Conservation (phyloP, 352 stramenopile species). For the Globisporangium heterothallicum region DNA sequence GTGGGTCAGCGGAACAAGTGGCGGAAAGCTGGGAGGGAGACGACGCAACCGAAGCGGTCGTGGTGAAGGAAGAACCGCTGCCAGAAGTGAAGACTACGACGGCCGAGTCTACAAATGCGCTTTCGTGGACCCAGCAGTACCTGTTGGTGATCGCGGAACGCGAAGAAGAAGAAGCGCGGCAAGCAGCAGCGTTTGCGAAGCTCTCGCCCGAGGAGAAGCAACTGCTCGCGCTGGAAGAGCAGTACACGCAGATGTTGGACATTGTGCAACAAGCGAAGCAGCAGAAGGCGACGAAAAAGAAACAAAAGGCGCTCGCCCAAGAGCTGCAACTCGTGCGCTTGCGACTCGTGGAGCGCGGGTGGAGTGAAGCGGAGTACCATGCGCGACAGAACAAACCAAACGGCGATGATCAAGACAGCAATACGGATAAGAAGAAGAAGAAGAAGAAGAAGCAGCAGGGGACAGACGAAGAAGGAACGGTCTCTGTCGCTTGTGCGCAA, state of each 20-base stretch:
- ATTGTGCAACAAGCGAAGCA: constrained; percentile 34
- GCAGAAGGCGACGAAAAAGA: constrained; percentile 51
- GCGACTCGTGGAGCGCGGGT: constrained; percentile 15
- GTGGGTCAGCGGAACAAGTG: neutral
- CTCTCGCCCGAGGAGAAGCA: constrained; percentile 32
- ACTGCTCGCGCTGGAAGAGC: constrained; percentile 41
- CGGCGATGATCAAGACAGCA: neutral
- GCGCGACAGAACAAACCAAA: neutral
- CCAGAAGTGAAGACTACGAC: neutral
- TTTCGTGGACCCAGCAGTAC: constrained; percentile 78
- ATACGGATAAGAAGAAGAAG: constrained; percentile 11
- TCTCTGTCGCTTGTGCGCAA: neutral
- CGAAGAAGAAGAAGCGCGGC: constrained; percentile 34
- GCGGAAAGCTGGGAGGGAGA: constrained; percentile 21
- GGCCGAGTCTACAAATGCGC: constrained; percentile 20
- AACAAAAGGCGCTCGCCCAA: constrained; percentile 18
- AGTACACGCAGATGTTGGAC: constrained; percentile 34
- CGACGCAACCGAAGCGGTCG: constrained; percentile 16
- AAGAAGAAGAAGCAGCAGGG: neutral
- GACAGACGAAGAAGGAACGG: neutral
- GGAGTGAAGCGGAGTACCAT: constrained; percentile 16
- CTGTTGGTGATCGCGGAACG: constrained; percentile 45
- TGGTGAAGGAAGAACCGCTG: constrained; percentile 4
- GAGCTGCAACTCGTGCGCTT: constrained; percentile 15
- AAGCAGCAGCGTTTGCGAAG: constrained; percentile 20